These are phyloP conservation scores for Hypoxylon intermedium DNA, from an alignment of 495 filamentous ascomycete genomes.

Conservation along the genomic window DNA sequence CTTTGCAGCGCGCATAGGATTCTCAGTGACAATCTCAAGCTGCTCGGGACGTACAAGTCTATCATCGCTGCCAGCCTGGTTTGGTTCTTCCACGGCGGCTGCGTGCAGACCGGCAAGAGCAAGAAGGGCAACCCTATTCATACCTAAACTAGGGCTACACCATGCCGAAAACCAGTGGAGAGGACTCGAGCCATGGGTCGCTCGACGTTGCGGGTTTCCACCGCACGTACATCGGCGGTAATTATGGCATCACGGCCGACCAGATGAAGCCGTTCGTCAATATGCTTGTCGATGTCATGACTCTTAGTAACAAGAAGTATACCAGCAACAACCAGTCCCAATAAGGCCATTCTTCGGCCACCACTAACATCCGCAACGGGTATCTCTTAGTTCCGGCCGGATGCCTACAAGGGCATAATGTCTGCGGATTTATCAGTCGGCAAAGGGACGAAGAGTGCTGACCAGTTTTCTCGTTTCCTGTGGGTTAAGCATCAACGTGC, in stretches of 20 bases:
- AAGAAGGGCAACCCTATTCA: slow-evolving; percentile 24
- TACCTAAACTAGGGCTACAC: slow-evolving; percentile 28
- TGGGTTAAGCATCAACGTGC: slow-evolving; percentile 30
- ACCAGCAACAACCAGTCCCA: slow-evolving; percentile 13
- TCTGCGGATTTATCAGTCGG: slow-evolving; percentile 16
- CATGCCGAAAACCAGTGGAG: slow-evolving; percentile 19
- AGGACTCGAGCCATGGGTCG: slow-evolving; percentile 26
- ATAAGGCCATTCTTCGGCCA: slow-evolving; percentile 6
- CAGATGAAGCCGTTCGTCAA: slow-evolving; percentile 33
- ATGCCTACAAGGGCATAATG: slow-evolving; percentile 28
- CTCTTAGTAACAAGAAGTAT: slow-evolving; percentile 19
- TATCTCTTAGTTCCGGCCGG: slow-evolving; percentile 26
- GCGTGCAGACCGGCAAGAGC: slow-evolving; percentile 17
- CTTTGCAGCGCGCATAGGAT: slow-evolving; percentile 25
- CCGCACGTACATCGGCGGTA: slow-evolving; percentile 22
- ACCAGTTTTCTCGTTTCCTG: slow-evolving; percentile 27
- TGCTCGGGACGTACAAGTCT: slow-evolving; percentile 23
- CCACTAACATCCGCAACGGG: slow-evolving; percentile 14
- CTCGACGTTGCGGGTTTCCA: slow-evolving; percentile 25
- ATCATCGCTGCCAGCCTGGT: slow-evolving; percentile 25
- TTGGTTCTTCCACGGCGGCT: slow-evolving; percentile 34
- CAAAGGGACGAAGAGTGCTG: slow-evolving; percentile 13
- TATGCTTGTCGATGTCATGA: slow-evolving; percentile 32
- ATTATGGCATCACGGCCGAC: slow-evolving; percentile 28
- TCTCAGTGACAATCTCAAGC: slow-evolving; percentile 25